Conservation (phyloP, 768 basidiomycete genomes). For the Agrocybe praecox region DNA sequence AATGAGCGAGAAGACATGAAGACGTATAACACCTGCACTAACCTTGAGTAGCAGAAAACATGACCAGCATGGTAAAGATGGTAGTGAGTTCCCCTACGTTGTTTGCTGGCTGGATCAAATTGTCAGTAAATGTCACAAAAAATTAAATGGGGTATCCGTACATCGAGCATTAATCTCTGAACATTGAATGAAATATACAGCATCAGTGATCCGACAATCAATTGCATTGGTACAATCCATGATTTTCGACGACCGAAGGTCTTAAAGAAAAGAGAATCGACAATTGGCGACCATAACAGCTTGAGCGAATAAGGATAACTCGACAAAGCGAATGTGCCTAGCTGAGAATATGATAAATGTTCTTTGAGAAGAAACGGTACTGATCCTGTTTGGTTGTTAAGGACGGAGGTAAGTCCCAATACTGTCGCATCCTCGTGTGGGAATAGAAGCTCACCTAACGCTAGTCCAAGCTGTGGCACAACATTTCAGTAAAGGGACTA, state of each 20-base stretch:
- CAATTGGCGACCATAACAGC: constrained; percentile 95
- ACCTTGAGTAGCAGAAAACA: constrained; percentile 98
- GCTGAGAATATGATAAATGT: constrained; percentile 94
- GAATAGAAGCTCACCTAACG: constrained; percentile 59
- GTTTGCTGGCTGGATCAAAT: constrained; percentile 66
- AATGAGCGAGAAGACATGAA: background rate
- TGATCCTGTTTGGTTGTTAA: constrained; percentile 59
- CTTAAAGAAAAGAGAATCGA: constrained; percentile 85
- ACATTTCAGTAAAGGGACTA: constrained; percentile 1
- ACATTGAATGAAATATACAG: constrained; percentile 75
- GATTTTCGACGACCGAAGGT: constrained; percentile 93
- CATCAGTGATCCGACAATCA: constrained; percentile 85
- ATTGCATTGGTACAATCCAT: constrained; percentile 98
- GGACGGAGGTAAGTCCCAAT: background rate
- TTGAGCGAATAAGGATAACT: constrained; percentile 97
- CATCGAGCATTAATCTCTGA: constrained; percentile 77
- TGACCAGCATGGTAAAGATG: constrained; percentile 87
- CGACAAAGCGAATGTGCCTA: constrained; percentile 91
- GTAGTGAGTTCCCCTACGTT: constrained; percentile 78
- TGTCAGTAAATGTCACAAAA: constrained; percentile 9
- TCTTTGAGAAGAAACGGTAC: constrained; percentile 95
- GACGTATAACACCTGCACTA: constrained; percentile 12
- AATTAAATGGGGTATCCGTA: constrained; percentile 32
- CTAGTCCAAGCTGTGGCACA: constrained; percentile 71
- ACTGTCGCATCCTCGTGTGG: background rate